Conservation (phyloP, 257 asterid species). For the Verbena officinalis region DNA sequence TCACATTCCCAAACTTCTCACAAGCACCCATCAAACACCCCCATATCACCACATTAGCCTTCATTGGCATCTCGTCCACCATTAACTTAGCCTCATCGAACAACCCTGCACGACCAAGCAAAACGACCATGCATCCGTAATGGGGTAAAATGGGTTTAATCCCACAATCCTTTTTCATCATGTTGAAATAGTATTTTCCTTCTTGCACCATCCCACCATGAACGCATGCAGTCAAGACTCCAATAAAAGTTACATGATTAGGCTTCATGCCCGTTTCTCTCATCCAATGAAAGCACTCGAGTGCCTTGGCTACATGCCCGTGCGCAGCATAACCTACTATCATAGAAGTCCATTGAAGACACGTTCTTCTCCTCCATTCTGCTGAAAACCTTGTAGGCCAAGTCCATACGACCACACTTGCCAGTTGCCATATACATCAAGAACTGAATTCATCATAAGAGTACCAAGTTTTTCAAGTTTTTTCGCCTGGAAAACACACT, state of each 20-base stretch:
- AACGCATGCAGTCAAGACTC: constrained; percentile 88
- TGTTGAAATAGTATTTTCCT: constrained; percentile 67
- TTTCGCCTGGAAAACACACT: constrained; percentile 61
- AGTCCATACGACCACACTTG: constrained; percentile 87
- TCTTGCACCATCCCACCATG: constrained; percentile 84
- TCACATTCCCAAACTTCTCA: constrained; percentile 78
- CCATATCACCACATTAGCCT: constrained; percentile 79
- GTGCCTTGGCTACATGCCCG: constrained; percentile 62
- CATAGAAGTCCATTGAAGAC: constrained; percentile 88
- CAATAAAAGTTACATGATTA: constrained; percentile 79
- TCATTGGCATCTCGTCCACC: constrained; percentile 87
- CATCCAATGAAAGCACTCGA: constrained; percentile 60
- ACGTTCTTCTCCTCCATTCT: constrained; percentile 76
- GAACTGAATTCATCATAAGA: constrained; percentile 75
- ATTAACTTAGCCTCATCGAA: constrained; percentile 66
- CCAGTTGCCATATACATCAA: constrained; percentile 95
- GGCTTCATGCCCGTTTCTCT: constrained; percentile 60
- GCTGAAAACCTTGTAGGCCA: constrained; percentile 61
- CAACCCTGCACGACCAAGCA: constrained; percentile 85
- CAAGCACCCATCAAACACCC: constrained; percentile 95
- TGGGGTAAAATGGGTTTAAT: constrained; percentile 64
- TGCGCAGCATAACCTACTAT: constrained; percentile 85
- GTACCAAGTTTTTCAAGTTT: constrained; percentile 44
- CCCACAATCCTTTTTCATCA: constrained; percentile 61
- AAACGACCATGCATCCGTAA: constrained; percentile 89